These are phyloP conservation scores for Leishmania braziliensis DNA, from an alignment of 208 protist genomes.

Conservation along the genomic window DNA sequence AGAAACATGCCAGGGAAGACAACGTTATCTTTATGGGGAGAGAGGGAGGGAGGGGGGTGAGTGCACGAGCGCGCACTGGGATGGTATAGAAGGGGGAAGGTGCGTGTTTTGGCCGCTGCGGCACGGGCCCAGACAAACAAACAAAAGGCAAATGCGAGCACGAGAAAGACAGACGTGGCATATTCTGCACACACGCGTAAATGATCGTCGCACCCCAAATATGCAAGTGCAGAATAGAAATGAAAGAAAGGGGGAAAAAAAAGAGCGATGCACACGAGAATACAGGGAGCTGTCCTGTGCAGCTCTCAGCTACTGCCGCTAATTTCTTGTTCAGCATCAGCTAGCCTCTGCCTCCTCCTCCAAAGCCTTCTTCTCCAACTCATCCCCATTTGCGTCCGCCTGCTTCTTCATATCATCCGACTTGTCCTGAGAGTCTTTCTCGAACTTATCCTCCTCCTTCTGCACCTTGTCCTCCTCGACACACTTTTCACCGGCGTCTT, in stretches of 20 bases:
- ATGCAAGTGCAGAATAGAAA: background rate
- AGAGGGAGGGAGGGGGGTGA: background rate
- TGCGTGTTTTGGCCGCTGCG: background rate
- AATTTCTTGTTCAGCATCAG: background rate
- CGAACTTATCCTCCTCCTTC: background rate
- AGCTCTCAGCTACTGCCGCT: background rate
- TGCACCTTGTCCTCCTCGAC: background rate
- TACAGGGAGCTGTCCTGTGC: background rate
- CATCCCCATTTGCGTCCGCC: background rate
- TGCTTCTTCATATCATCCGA: constrained; percentile 1
- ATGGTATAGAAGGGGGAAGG: background rate
- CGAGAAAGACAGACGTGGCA: background rate
- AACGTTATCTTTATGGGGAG: background rate
- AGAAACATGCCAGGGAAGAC: background rate
- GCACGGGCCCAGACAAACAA: background rate
- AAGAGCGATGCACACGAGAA: background rate
- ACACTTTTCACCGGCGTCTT: background rate
- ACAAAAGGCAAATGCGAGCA: background rate
- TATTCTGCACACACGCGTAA: background rate
- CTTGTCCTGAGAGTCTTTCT: constrained; percentile 12
- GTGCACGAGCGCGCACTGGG: background rate
- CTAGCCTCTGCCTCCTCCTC: background rate
- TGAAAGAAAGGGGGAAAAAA: background rate
- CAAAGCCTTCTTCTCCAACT: background rate
- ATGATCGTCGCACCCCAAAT: background rate